Evolutionary conservation across 805 yeast genomes (phyloP).

Genomic region (Candida manassasensis): DNA sequence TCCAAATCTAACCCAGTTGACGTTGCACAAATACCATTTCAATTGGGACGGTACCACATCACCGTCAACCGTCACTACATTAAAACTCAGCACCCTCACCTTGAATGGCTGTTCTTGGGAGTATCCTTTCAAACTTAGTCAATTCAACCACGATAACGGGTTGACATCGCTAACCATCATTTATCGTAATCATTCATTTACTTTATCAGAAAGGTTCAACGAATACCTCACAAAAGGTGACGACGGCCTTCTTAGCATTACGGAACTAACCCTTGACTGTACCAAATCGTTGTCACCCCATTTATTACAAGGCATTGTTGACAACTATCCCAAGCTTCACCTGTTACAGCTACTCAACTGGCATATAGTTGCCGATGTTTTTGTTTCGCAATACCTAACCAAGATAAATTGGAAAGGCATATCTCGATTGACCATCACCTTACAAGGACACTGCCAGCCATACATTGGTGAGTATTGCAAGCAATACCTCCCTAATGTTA

Average conservation of each 20-base stretch:
- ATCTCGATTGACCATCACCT: neutral
- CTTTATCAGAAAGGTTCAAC: conserved; percentile 34
- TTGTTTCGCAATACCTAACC: conserved; percentile 5
- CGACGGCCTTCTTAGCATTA: conserved; percentile 13
- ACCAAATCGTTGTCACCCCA: conserved; percentile 3
- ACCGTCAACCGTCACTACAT: no score
- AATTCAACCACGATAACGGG: conserved; percentile 24
- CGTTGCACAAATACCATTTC: conserved; percentile 39
- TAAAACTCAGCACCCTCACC: conserved; percentile 20
- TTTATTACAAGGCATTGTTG: neutral
- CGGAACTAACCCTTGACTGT: conserved; percentile 12
- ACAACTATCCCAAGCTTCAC: conserved; percentile 14
- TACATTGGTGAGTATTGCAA: neutral
- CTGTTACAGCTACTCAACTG: conserved; percentile 19
- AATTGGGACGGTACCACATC: conserved; percentile 26
- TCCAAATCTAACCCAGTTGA: conserved; percentile 25
- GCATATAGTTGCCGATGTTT: conserved; percentile 14
- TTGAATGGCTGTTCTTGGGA: conserved; percentile 51
- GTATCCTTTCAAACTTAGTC: conserved; percentile 45
- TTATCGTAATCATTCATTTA: conserved; percentile 27
- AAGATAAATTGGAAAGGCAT: conserved; percentile 2
- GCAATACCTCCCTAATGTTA: neutral
- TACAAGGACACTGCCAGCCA: neutral
- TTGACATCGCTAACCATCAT: conserved; percentile 20
- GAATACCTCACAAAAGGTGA: conserved; percentile 22